Evolutionary conservation across 352 stramenopile species (phyloP), one percentile per base, ranked within the genome.

Genomic region (Globisporangium viniferum): DNA sequence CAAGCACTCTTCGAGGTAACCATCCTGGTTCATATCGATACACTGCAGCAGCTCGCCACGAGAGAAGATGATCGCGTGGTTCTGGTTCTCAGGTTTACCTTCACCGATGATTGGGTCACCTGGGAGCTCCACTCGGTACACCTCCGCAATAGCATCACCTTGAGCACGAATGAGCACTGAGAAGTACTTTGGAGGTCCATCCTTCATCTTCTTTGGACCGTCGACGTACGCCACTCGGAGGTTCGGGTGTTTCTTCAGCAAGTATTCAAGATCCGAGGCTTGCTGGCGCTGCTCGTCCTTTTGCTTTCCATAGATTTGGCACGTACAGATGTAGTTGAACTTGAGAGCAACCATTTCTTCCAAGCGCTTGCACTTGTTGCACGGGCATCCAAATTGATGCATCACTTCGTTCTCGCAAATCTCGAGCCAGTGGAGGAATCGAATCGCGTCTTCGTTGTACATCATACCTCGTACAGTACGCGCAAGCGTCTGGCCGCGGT

Each of bases 1-100:
- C 58, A 95, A 44, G 14, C 73, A 84, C 65, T 95, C 87, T 66
- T 96, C 89, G 1, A 95, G 72, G 71, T 94, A 94, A 0, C 79
- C 82, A 53, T 96, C 89, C 70, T 96, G 89, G 72, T 96, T 96
- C 89, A 94, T 94, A 86, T 96, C 89, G 57, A 96, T 96, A 90
- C 84, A 93, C 77, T 96, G 89, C 4, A 96, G 67, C 54, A 93
- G 73, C 61, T 96, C 89, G 46, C 89, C 89, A 46, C 87, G 86
- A 60, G 87, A 92, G 68, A 96, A 96, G 39, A 95, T 89, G 54
- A 96, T 88, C 10, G 89, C 89, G 62, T 95, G 87, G 73, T 96
- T 96, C 67, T 96, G 89, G 81, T 96, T 96, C 60, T 95, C 87
- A 8, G 87, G 87, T 68, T 96, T 96, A 81, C 87, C 89, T 81